These are phyloP conservation scores for Alternaria triticimaculans DNA, from an alignment of 2,329 filamentous ascomycete genomes.

Conservation along the genomic window DNA sequence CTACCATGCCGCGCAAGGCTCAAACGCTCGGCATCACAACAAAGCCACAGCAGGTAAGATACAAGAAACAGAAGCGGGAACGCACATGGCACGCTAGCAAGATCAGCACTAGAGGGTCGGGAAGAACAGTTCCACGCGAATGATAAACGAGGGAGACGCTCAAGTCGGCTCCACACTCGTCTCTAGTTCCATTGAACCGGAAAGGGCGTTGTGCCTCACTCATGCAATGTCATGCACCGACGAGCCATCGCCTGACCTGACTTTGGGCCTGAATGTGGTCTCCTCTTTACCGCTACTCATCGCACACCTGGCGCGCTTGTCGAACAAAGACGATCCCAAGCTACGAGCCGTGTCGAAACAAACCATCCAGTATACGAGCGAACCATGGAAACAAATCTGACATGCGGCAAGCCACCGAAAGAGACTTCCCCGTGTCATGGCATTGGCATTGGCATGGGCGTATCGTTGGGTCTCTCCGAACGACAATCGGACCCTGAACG, in stretches of 20 bases:
- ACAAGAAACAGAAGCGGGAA: slow-evolving; percentile 6
- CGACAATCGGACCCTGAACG: background rate
- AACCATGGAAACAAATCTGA: background rate
- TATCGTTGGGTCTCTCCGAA: background rate
- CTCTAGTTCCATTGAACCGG: background rate
- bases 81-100: slow-evolving; percentile 14
- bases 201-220: slow-evolving; percentile 1
- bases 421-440: background rate
- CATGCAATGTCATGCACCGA: background rate
- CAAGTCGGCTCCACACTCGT: background rate
- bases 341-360: background rate
- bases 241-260: slow-evolving; percentile 1
- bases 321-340: background rate
- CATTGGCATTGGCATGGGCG: background rate
- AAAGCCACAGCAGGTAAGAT: background rate
- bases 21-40: slow-evolving; percentile 1
- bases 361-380: background rate
- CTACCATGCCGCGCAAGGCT: background rate
- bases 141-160: slow-evolving; percentile 5
- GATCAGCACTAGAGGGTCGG: slow-evolving; percentile 8
- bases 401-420: background rate
- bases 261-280: background rate
- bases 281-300: background rate
- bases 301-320: background rate
- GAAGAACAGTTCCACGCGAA: slow-evolving; percentile 10